These are phyloP conservation scores for Pseudevernia furfuracea DNA, from an alignment of 495 filamentous ascomycete genomes.

Conservation along the genomic window DNA sequence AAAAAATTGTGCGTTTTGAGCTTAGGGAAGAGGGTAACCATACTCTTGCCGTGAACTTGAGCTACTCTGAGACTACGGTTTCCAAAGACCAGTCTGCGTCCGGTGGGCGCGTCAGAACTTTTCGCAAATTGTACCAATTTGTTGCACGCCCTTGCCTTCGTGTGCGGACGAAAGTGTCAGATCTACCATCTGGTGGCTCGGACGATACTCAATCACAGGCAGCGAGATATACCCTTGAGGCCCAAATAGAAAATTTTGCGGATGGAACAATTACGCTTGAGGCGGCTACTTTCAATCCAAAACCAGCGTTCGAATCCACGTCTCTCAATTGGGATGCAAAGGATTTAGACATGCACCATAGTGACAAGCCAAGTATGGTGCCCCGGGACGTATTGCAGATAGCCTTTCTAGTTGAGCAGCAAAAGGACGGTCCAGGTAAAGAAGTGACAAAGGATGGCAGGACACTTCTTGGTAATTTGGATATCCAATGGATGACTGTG, in stretches of 20 bases:
- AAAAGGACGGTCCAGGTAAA: conserved; percentile 42
- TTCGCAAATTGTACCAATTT: conserved; percentile 95
- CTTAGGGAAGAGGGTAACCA: conserved; percentile 92
- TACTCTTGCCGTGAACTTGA: conserved; percentile 87
- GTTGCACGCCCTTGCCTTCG: conserved; percentile 81
- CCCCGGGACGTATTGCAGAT: conserved; percentile 87
- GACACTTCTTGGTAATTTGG: conserved; percentile 69
- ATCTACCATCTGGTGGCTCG: conserved; percentile 42
- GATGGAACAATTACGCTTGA: conserved; percentile 36
- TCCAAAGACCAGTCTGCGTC: conserved; percentile 30
- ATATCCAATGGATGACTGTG: conserved; percentile 76
- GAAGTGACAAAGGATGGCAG: conserved; percentile 52
- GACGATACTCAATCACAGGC: conserved; percentile 41
- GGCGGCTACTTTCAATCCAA: conserved; percentile 46
- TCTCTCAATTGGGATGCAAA: conserved; percentile 53
- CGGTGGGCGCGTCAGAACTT: conserved; percentile 69
- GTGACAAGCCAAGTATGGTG: conserved; percentile 57
- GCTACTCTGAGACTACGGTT: conserved; percentile 62
- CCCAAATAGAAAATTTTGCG: conserved; percentile 89
- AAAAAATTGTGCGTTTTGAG: conserved; percentile 77
- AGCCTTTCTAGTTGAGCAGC: conserved; percentile 75
- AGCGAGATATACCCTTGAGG: conserved; percentile 64
- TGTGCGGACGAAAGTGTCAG: conserved; percentile 78
- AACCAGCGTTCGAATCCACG: conserved; percentile 47
- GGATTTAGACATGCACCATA: conserved; percentile 26